Evolutionary conservation across 2,329 filamentous ascomycete species (phyloP).

Genomic region (Biscogniauxia mediterranea): DNA sequence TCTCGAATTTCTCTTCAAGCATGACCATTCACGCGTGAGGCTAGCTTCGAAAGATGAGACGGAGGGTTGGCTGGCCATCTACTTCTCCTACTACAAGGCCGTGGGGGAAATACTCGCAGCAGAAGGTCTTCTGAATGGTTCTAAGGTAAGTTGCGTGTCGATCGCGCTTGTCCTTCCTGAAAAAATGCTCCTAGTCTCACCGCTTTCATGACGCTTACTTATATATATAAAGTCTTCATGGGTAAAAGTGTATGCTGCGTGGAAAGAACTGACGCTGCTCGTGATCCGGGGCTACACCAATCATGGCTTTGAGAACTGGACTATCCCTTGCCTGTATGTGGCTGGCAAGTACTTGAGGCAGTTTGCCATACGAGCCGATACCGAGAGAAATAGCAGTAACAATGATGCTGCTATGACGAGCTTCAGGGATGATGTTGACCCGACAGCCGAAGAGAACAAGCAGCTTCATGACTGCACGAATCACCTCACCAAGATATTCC

Average conservation of each 20-base stretch:
- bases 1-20: slow-evolving; percentile 69
- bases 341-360: slow-evolving; percentile 81
- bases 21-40: slow-evolving; percentile 53
- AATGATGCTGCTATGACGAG: slow-evolving; percentile 38
- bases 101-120: slow-evolving; percentile 69
- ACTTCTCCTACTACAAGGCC: slow-evolving; percentile 80
- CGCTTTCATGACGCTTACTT: slow-evolving; percentile 7
- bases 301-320: slow-evolving; percentile 80
- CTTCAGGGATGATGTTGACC: slow-evolving; percentile 80
- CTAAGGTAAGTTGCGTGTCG: slow-evolving; percentile 26
- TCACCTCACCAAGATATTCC: slow-evolving; percentile 89
- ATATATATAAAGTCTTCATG: slow-evolving; percentile 56
- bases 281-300: slow-evolving; percentile 80
- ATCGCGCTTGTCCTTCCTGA: neutral
- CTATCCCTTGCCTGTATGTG: slow-evolving; percentile 84
- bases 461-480: slow-evolving; percentile 89
- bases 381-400: slow-evolving; percentile 51
- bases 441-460: slow-evolving; percentile 73
- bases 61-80: slow-evolving; percentile 84
- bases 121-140: slow-evolving; percentile 47
- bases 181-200: neutral
- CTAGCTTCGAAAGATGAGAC: slow-evolving; percentile 63
- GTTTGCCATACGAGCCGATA: slow-evolving; percentile 89
- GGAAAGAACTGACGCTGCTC: slow-evolving; percentile 78
- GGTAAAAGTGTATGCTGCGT: slow-evolving; percentile 80